phyloP scores from a whole-genome alignment of 495 filamentous ascomycete species.

The Penicillium roqueforti region DNA sequence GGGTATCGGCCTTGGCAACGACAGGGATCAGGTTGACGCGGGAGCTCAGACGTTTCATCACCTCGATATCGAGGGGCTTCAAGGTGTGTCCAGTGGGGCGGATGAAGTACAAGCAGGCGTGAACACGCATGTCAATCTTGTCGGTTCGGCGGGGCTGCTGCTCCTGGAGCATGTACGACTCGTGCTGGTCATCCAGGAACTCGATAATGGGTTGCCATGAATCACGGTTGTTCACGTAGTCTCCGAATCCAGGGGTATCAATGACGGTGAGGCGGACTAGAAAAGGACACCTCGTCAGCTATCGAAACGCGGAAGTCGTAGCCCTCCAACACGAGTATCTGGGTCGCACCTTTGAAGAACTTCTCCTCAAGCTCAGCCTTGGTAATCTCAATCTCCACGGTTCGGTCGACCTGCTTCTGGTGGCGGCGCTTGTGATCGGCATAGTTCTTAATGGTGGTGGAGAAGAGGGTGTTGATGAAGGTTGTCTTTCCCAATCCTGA shows the following conservation, averaged over 20 bases:
- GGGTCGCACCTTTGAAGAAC: constrained; percentile 94
- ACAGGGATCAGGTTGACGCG: constrained; percentile 98
- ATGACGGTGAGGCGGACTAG: constrained; percentile 96
- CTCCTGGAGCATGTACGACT: constrained; percentile 99
- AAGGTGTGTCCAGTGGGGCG: constrained; percentile 95
- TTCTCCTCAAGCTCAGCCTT: constrained; percentile 99
- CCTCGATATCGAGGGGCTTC: constrained; percentile 98
- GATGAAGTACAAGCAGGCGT: constrained; percentile 98
- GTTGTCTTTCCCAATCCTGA: constrained; percentile 98
- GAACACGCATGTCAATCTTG: constrained; percentile 98
- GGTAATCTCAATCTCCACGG: constrained; percentile 99
- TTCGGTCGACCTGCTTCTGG: constrained; percentile 98
- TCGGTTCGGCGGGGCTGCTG: constrained; percentile 95
- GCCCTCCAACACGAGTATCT: neutral
- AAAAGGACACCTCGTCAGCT: constrained; percentile 18
- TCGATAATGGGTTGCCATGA: constrained; percentile 99
- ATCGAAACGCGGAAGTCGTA: neutral
- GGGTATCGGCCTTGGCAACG: constrained; percentile 95
- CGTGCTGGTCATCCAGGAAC: constrained; percentile 98
- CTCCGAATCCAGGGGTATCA: constrained; percentile 96
- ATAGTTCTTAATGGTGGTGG: constrained; percentile 99
- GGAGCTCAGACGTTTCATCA: constrained; percentile 98
- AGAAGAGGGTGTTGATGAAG: constrained; percentile 99
- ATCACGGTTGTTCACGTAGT: constrained; percentile 99
- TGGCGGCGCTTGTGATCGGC: constrained; percentile 98